These are phyloP conservation scores for Fraxinus americana DNA, from an alignment of 257 asterid genomes.

Conservation along the genomic window DNA sequence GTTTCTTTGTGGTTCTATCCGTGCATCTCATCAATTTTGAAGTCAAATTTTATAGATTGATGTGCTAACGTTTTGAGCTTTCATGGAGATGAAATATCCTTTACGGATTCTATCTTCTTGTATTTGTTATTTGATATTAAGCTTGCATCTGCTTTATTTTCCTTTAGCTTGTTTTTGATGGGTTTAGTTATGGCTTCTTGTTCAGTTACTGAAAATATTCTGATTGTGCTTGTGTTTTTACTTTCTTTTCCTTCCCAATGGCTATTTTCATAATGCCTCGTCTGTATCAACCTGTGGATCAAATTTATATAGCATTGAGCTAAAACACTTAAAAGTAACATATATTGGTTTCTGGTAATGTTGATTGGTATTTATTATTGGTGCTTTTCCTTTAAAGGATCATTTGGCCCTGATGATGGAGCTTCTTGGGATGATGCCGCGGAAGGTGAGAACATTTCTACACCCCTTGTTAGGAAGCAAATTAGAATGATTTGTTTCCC, in stretches of 20 bases:
- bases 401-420: conserved; percentile 99
- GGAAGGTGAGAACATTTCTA: conserved; percentile 61
- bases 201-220: not conserved
- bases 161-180: not conserved
- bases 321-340: not conserved
- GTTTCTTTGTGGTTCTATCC: not conserved
- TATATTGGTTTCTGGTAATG: not conserved
- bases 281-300: not conserved
- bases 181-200: not conserved
- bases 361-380: conserved; percentile 15
- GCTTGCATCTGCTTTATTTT: not conserved
- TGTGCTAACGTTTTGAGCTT: not conserved
- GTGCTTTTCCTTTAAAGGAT: conserved; percentile 52
- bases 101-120: not conserved
- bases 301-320: conserved; percentile 1
- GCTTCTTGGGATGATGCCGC: conserved; percentile 99
- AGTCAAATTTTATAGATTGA: not conserved
- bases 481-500: not conserved
- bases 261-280: too few relatives aligned
- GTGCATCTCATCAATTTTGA: not conserved
- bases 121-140: conserved; percentile 3
- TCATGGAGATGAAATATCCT: not conserved
- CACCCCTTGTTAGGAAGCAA: conserved; percentile 3
- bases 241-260: not conserved
- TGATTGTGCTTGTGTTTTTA: not conserved